Percentiles rank a stretch among this genome's conserved stretches.
Evolutionary conservation across 1,284 basidiomycete genomes (phyloP).

Genomic region (Bjerkandera adusta): DNA sequence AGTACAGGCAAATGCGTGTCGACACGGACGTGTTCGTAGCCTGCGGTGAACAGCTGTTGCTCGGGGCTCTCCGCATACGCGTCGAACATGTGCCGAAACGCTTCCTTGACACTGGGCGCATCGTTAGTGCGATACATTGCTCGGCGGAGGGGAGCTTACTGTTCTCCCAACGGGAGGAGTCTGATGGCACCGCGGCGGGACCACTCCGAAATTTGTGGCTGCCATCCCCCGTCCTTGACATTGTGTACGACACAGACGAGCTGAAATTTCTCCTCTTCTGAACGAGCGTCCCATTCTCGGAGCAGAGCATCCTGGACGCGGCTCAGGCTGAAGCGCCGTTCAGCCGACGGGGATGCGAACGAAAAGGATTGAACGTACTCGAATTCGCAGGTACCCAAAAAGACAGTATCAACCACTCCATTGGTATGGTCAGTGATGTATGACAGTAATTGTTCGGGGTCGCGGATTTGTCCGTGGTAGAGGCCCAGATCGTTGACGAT

Average conservation of each 20-base stretch:
- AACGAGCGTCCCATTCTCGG: conserved; percentile 34
- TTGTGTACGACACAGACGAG: conserved; percentile 39
- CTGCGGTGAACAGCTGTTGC: conserved; percentile 25
- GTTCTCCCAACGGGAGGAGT: conserved; percentile 34
- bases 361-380: conserved; percentile 25
- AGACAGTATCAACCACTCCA: conserved; percentile 30
- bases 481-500: conserved; percentile 30
- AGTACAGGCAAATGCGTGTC: conserved; percentile 37
- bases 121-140: not conserved
- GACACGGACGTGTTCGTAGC: conserved; percentile 34
- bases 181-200: conserved; percentile 34
- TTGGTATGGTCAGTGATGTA: conserved; percentile 22
- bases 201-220: conserved; percentile 32
- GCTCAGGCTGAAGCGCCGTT: conserved; percentile 19
- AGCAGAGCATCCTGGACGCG: conserved; percentile 29
- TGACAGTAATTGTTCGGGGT: conserved; percentile 23
- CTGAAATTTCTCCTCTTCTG: conserved; percentile 34
- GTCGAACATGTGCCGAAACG: conserved; percentile 31
- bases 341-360: not conserved
- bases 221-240: conserved; percentile 30
- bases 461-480: conserved; percentile 26
- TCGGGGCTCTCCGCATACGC: conserved; percentile 32
- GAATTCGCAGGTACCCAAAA: conserved; percentile 37
- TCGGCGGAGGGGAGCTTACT: conserved; percentile 26
- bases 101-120: conserved; percentile 27